These are phyloP conservation scores for Solanum ossicruentum DNA, from an alignment of 257 asterid genomes.

Conservation along the genomic window DNA sequence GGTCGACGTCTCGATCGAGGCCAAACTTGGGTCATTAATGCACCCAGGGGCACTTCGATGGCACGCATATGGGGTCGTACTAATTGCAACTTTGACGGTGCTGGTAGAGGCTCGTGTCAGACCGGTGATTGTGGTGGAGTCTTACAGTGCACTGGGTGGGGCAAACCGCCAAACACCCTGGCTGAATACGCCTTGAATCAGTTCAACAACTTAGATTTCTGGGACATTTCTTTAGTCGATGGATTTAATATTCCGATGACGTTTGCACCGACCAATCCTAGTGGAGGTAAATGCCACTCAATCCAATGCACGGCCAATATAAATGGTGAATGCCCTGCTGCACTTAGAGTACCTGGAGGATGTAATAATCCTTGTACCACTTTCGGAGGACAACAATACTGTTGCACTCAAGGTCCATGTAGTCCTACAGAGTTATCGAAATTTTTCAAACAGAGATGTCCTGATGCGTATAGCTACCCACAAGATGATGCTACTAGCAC, in stretches of 20 bases:
- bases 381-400: conserved; percentile 38
- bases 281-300: conserved; percentile 7
- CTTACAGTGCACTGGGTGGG: conserved; percentile 29
- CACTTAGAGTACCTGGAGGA: conserved; percentile 47
- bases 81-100: conserved; percentile 8
- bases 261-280: background rate
- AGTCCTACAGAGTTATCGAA: conserved; percentile 37
- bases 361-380: conserved; percentile 80
- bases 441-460: conserved; percentile 57
- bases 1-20: conserved; percentile 4
- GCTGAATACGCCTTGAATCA: conserved; percentile 40
- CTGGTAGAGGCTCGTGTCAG: conserved; percentile 12
- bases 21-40: conserved; percentile 9
- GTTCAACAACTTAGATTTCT: conserved; percentile 27
- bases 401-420: conserved; percentile 57
- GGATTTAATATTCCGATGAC: conserved; percentile 53
- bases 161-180: conserved; percentile 45
- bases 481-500: conserved; percentile 47
- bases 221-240: conserved; percentile 48
- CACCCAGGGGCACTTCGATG: background rate
- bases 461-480: conserved; percentile 40
- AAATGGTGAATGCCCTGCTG: conserved; percentile 38
- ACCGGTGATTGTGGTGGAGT: conserved; percentile 29
- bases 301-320: conserved; percentile 45
- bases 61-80: conserved; percentile 36